Percentiles rank a stretch among this genome's conserved stretches.
Conservation (phyloP, 257 asterid genomes). For the Osmanthus fragrans region DNA sequence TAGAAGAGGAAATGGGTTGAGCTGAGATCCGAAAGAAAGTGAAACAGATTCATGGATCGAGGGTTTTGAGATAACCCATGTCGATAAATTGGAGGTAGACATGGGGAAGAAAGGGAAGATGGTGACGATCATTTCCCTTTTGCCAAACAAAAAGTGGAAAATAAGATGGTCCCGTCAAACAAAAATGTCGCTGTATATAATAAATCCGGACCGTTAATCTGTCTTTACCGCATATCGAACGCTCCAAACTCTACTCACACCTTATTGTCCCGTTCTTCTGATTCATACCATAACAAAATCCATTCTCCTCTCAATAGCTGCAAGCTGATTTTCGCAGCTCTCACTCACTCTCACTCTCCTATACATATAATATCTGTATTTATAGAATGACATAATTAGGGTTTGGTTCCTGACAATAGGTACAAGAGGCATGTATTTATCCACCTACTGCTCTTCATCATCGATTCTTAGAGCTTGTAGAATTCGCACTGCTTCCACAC, state of each 20-base stretch:
- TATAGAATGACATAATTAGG: neutral
- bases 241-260: neutral
- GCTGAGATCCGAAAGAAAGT: conserved; percentile 41
- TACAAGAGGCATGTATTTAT: conserved; percentile 30
- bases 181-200: neutral
- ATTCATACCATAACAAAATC: neutral
- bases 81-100: conserved; percentile 26
- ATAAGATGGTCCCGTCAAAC: neutral
- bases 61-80: conserved; percentile 15
- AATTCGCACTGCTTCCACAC: conserved; percentile 45
- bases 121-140: neutral
- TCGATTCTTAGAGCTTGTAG: conserved; percentile 48
- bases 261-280: neutral
- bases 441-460: conserved; percentile 46
- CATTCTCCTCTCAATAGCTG: neutral
- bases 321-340: neutral
- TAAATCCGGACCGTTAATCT: neutral
- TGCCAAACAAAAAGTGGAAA: neutral
- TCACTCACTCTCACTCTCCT: neutral
- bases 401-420: neutral
- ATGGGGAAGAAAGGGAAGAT: neutral
- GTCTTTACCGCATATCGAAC: neutral
- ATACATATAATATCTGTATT: neutral
- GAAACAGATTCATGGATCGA: conserved; percentile 11
- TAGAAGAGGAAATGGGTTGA: conserved; percentile 26